phyloP scores from a whole-genome alignment of 2,329 filamentous ascomycete species.

The Botrytis fabae region DNA sequence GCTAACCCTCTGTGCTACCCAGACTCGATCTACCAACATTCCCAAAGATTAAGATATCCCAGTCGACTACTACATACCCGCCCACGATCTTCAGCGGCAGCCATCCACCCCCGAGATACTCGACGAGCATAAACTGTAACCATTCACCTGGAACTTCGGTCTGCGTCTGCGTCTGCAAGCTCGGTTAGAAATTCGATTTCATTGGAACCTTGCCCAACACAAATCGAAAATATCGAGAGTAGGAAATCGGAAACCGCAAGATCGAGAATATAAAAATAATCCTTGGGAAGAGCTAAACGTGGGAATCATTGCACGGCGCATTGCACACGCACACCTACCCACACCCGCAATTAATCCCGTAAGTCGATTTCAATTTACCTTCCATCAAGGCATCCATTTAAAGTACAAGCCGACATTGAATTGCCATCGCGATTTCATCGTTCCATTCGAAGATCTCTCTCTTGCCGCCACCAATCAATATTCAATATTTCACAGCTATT shows the following conservation, averaged over 20 bases:
- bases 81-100: slow-evolving; percentile 32
- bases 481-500: neutral
- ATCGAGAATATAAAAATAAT: slow-evolving; percentile 11
- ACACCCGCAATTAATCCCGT: neutral
- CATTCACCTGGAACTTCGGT: slow-evolving; percentile 24
- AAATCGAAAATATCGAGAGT: slow-evolving; percentile 5
- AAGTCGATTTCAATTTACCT: neutral
- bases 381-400: neutral
- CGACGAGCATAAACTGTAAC: slow-evolving; percentile 26
- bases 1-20: slow-evolving; percentile 21
- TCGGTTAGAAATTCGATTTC: slow-evolving; percentile 22
- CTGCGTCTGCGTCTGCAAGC: slow-evolving; percentile 18
- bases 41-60: slow-evolving; percentile 32
- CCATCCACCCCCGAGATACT: slow-evolving; percentile 26
- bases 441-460: neutral
- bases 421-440: neutral
- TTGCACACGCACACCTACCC: neutral
- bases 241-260: slow-evolving; percentile 4
- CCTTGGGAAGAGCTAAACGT: neutral
- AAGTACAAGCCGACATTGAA: neutral
- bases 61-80: slow-evolving; percentile 32
- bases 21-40: slow-evolving; percentile 27
- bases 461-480: neutral
- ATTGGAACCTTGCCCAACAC: slow-evolving; percentile 22
- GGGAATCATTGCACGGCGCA: slow-evolving; percentile 2